Conservation (phyloP, 305 asterid genomes). For the Fraxinus albicans region DNA sequence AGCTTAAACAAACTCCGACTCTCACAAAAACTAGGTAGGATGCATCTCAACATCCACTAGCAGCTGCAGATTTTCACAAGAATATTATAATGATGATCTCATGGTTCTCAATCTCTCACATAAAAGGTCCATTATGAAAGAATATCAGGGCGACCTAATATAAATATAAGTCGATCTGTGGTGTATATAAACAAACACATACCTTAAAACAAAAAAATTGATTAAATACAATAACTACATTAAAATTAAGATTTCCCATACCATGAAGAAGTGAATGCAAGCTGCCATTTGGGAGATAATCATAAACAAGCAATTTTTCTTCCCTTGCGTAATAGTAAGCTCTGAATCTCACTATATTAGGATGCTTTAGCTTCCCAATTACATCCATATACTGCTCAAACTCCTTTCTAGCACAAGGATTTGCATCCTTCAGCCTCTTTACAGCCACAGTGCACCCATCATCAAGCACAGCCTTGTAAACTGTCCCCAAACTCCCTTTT, state of each 20-base stretch:
- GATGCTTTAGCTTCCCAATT: slow-evolving; percentile 79
- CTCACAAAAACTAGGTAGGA: background rate
- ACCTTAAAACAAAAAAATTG: background rate
- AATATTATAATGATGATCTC: no score
- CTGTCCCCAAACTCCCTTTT: slow-evolving; percentile 83
- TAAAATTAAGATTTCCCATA: slow-evolving; percentile 14
- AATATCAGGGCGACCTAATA: background rate
- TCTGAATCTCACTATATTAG: slow-evolving; percentile 69
- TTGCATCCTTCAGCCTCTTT: slow-evolving; percentile 80
- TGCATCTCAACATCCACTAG: background rate
- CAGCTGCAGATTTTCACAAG: background rate
- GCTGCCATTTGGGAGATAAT: slow-evolving; percentile 75
- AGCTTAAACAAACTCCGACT: background rate
- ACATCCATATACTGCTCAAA: slow-evolving; percentile 92
- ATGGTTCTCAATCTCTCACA: background rate
- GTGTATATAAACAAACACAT: background rate
- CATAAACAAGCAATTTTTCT: slow-evolving; percentile 79
- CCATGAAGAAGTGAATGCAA: slow-evolving; percentile 87
- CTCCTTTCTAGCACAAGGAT: slow-evolving; percentile 73
- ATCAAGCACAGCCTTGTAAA: slow-evolving; percentile 80
- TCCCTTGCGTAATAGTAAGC: slow-evolving; percentile 86
- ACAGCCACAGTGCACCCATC: slow-evolving; percentile 81
- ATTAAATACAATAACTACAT: background rate
- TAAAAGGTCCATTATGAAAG: background rate
- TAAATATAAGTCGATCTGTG: background rate